A percentile compares a stretch with the other conserved stretches of the same genome.
Conservation (phyloP, 495 filamentous ascomycete genomes). For the Penicillium simplicissimum region DNA sequence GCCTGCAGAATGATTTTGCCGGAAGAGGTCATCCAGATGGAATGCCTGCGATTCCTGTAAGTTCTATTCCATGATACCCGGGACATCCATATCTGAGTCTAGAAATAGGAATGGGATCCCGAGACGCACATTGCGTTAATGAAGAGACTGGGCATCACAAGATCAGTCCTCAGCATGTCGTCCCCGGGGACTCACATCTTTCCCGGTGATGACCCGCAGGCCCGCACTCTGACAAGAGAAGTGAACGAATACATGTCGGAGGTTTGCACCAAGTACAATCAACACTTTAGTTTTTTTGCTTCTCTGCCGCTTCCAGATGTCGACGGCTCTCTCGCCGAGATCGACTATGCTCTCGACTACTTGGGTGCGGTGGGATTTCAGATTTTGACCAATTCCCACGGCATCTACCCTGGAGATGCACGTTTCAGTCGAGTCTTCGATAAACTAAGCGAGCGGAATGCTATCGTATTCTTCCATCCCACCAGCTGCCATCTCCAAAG, state of each 20-base stretch:
- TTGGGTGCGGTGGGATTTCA: slow-evolving; percentile 50
- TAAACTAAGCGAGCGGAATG: slow-evolving; percentile 33
- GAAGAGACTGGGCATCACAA: slow-evolving; percentile 43
- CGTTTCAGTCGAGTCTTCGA: slow-evolving; percentile 43
- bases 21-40: slow-evolving; percentile 45
- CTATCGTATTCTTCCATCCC: slow-evolving; percentile 55
- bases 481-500: slow-evolving; percentile 35
- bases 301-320: slow-evolving; percentile 52
- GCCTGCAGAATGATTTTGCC: slow-evolving; percentile 30
- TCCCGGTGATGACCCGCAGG: slow-evolving; percentile 33
- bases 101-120: slow-evolving; percentile 40
- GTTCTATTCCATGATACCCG: not conserved
- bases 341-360: slow-evolving; percentile 39
- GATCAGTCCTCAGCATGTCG: slow-evolving; percentile 53
- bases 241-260: slow-evolving; percentile 43
- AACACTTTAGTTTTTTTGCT: slow-evolving; percentile 51
- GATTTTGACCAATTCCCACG: slow-evolving; percentile 50
- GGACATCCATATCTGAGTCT: not conserved
- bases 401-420: slow-evolving; percentile 52
- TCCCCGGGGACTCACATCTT: slow-evolving; percentile 51
- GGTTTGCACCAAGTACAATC: slow-evolving; percentile 36
- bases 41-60: slow-evolving; percentile 47
- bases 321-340: slow-evolving; percentile 42
- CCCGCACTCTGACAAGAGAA: slow-evolving; percentile 30
- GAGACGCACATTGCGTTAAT: slow-evolving; percentile 49